Conservation (phyloP, 345 rosid species). For the Schrenkiella parvula region DNA sequence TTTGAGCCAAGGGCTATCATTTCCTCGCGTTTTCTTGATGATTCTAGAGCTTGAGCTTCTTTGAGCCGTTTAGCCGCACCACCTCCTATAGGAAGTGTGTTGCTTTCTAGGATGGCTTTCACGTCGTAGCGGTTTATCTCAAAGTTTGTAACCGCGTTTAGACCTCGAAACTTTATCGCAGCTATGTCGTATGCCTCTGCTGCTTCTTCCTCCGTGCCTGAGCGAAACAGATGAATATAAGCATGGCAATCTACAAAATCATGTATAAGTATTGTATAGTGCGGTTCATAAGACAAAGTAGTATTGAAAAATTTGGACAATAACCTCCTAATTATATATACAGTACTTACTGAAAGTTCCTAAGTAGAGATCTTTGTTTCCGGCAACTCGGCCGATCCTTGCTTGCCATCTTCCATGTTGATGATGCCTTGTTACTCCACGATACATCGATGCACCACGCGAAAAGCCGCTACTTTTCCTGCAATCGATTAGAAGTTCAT, state of each 20-base stretch:
- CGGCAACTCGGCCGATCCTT: conserved; percentile 97
- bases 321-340: neutral
- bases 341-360: conserved; percentile 99
- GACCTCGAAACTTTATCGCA: conserved; percentile 91
- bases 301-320: neutral
- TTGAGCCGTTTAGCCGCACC: conserved; percentile 94
- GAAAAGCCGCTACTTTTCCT: conserved; percentile 99
- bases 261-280: no score
- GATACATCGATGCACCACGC: conserved; percentile 98
- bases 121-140: conserved; percentile 97
- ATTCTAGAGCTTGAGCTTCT: conserved; percentile 97
- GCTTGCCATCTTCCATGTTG: conserved; percentile 99
- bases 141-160: conserved; percentile 90
- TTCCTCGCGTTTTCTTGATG: conserved; percentile 78
- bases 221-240: conserved; percentile 2
- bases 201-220: conserved; percentile 98
- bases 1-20: conserved; percentile 75
- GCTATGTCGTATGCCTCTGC: conserved; percentile 99
- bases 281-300: neutral
- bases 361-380: conserved; percentile 97
- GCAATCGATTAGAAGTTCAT: conserved; percentile 1
- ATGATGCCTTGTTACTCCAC: conserved; percentile 99
- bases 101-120: conserved; percentile 94
- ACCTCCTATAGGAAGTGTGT: conserved; percentile 89
- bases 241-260: neutral